A percentile compares a stretch with the other conserved stretches of the same genome.
phyloP scores from a whole-genome alignment of 768 basidiomycete species.

The Boletellus ananas region DNA sequence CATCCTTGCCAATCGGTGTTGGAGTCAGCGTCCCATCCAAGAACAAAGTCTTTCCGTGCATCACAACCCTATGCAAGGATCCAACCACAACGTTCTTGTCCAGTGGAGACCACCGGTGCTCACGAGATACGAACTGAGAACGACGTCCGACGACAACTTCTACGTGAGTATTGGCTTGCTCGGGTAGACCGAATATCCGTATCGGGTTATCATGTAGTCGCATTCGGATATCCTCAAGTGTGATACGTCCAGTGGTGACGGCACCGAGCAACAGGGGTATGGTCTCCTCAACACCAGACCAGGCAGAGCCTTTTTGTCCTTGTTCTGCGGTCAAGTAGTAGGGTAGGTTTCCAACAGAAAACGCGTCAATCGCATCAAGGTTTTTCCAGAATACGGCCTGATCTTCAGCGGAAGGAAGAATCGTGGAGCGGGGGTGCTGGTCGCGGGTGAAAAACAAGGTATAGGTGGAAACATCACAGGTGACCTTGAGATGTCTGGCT shows the following conservation, averaged over 20 bases:
- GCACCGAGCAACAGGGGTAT: constrained; percentile 86
- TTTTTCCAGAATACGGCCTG: constrained; percentile 85
- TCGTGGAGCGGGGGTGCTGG: constrained; percentile 60
- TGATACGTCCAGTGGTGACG: constrained; percentile 72
- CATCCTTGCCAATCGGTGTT: constrained; percentile 61
- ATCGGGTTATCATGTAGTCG: constrained; percentile 91
- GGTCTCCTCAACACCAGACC: constrained; percentile 83
- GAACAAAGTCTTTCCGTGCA: constrained; percentile 85
- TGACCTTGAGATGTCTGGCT: constrained; percentile 88
- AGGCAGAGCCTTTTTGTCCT: constrained; percentile 55
- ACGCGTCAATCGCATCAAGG: constrained; percentile 79
- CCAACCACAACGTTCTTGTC: constrained; percentile 60
- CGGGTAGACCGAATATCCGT: constrained; percentile 85
- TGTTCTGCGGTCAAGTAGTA: constrained; percentile 67
- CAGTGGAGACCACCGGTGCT: constrained; percentile 79
- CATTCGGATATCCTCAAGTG: constrained; percentile 75
- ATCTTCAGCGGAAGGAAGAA: constrained; percentile 70
- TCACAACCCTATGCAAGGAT: constrained; percentile 83
- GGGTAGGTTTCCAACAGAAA: constrained; percentile 86
- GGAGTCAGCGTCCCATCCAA: constrained; percentile 76
- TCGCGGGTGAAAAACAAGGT: constrained; percentile 83
- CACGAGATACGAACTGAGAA: constrained; percentile 48
- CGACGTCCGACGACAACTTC: constrained; percentile 88
- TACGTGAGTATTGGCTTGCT: constrained; percentile 81
- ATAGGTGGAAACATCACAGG: constrained; percentile 93